Conservation (phyloP, 2,329 filamentous ascomycete species). For the Colletotrichum sp. region DNA sequence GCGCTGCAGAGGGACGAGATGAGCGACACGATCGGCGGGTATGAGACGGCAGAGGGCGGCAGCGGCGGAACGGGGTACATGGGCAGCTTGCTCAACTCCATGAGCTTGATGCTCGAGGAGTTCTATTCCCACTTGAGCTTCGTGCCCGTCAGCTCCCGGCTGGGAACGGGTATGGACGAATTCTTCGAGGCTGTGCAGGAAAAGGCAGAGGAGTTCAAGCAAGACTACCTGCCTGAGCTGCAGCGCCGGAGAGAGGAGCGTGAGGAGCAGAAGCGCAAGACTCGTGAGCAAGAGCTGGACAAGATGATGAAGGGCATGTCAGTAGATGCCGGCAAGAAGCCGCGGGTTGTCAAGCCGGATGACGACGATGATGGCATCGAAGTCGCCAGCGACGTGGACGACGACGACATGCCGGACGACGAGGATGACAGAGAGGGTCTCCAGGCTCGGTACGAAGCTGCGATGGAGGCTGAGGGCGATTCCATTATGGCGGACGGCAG, state of each 20-base stretch:
- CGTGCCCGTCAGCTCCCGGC: constrained; percentile 92
- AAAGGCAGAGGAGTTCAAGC: constrained; percentile 87
- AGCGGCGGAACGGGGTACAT: constrained; percentile 90
- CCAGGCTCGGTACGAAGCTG: constrained; percentile 77
- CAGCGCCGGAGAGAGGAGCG: constrained; percentile 78
- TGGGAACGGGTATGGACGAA: constrained; percentile 87
- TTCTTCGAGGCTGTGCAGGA: constrained; percentile 90
- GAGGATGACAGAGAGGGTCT: constrained; percentile 69
- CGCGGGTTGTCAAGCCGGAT: constrained; percentile 38
- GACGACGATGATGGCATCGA: constrained; percentile 53
- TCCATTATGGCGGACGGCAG: constrained; percentile 60
- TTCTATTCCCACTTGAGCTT: constrained; percentile 95
- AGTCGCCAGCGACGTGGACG: constrained; percentile 63
- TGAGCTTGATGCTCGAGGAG: constrained; percentile 96
- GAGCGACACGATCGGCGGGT: constrained; percentile 74
- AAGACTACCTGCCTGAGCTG: constrained; percentile 91
- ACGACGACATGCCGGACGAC: constrained; percentile 63
- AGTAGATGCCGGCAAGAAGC: constrained; percentile 38
- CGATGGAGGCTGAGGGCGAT: constrained; percentile 65
- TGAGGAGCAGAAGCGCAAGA: constrained; percentile 73
- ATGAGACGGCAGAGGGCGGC: constrained; percentile 63
- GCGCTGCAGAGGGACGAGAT: constrained; percentile 84
- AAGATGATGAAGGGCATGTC: constrained; percentile 95
- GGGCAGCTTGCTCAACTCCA: constrained; percentile 93
- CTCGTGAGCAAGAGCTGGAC: constrained; percentile 81